Conservation (phyloP, 1,139 yeast species). For the Taiozyma sp. region DNA sequence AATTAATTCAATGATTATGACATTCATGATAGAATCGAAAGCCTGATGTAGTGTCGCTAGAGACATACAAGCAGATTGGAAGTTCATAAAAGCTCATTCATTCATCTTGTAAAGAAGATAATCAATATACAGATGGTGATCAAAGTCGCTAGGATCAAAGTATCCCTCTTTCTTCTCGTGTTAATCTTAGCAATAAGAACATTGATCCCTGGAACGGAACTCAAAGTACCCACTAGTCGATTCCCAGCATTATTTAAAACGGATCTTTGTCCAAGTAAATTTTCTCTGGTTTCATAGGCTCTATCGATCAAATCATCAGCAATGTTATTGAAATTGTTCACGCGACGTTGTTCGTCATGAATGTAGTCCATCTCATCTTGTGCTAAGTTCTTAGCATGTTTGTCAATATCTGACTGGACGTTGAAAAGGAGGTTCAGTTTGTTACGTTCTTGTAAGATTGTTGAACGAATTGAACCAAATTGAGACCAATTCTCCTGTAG, state of each 20-base stretch:
- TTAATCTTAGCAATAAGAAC: conserved; percentile 75
- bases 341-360: conserved; percentile 70
- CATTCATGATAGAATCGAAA: not conserved
- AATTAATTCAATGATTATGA: not conserved
- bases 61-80: too few species aligned
- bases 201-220: conserved; percentile 78
- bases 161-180: conserved; percentile 84
- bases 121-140: conserved; percentile 71
- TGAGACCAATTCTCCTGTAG: conserved; percentile 67
- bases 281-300: conserved; percentile 89
- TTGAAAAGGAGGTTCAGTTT: conserved; percentile 67
- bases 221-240: conserved; percentile 55
- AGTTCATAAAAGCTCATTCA: not conserved
- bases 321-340: conserved; percentile 66
- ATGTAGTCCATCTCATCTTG: conserved; percentile 61
- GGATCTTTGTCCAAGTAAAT: conserved; percentile 67
- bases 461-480: conserved; percentile 51
- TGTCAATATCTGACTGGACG: conserved; percentile 68
- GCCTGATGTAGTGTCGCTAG: too few species aligned
- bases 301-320: conserved; percentile 78
- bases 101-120: conserved; percentile 44
- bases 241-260: conserved; percentile 61
- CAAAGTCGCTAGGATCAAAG: conserved; percentile 73
- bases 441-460: conserved; percentile 71
- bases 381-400: conserved; percentile 26